A percentile compares a stretch with the other conserved stretches of the same genome.
These are phyloP conservation scores for Quercus berberidifolia DNA, from an alignment of 306 rosid genomes.

Conservation along the genomic window DNA sequence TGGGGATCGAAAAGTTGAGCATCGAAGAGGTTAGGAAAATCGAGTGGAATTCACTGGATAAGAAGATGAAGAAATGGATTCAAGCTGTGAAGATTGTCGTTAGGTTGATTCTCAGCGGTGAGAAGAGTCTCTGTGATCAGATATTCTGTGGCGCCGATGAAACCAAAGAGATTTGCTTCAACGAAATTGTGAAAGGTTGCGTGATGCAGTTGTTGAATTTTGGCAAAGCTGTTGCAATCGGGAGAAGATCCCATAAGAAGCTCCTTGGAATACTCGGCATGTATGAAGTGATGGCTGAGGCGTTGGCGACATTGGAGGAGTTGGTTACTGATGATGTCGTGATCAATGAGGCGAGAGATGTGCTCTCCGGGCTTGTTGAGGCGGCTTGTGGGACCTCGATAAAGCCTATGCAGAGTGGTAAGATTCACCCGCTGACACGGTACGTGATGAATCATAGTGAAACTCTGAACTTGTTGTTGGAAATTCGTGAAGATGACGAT, in stretches of 20 bases:
- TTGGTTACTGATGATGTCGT: constrained; percentile 58
- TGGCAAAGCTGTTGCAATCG: constrained; percentile 75
- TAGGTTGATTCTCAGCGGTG: constrained; percentile 57
- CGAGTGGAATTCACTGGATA: constrained; percentile 72
- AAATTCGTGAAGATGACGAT: constrained; percentile 43
- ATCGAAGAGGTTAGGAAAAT: constrained; percentile 86
- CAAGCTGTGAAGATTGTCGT: constrained; percentile 76
- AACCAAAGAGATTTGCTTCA: constrained; percentile 59
- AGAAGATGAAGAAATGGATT: constrained; percentile 95
- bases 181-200: constrained; percentile 80
- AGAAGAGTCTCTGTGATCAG: constrained; percentile 71
- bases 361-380: constrained; percentile 56
- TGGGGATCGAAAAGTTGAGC: constrained; percentile 49
- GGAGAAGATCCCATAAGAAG: constrained; percentile 73
- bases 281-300: constrained; percentile 75
- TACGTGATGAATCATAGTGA: constrained; percentile 73
- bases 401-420: constrained; percentile 71
- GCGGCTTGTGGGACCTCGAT: too few relatives aligned
- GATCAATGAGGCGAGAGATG: constrained; percentile 62
- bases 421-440: constrained; percentile 78
- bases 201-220: constrained; percentile 80
- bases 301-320: constrained; percentile 51
- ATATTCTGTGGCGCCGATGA: constrained; percentile 57
- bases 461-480: too few relatives aligned
- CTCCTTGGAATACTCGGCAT: constrained; percentile 84